phyloP scores from a whole-genome alignment of 2,329 filamentous ascomycete genomes.

The Neonectria coccinea region DNA sequence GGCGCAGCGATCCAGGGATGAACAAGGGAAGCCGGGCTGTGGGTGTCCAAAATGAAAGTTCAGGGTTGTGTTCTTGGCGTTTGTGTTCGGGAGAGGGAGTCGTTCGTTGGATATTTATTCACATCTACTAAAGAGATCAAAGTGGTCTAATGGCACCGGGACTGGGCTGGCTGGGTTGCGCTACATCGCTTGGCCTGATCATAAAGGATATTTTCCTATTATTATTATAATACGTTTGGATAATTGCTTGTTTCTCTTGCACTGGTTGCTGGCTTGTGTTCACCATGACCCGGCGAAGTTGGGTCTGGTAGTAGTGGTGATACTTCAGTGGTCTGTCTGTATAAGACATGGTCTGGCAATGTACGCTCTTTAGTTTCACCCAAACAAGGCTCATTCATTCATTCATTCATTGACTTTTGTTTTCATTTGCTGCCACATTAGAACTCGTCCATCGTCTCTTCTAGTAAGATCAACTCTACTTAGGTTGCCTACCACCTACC shows the following conservation, averaged over 20 bases:
- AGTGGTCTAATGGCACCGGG: conserved; percentile 39
- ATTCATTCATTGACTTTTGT: neutral
- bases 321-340: neutral
- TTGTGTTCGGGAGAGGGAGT: conserved; percentile 42
- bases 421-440: neutral
- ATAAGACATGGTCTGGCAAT: conserved; percentile 10
- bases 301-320: conserved; percentile 6
- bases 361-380: conserved; percentile 2
- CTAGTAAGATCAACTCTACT: conserved; percentile 11
- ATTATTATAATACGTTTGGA: conserved; percentile 26
- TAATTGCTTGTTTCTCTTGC: conserved; percentile 1
- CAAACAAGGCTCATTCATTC: neutral
- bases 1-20: conserved; percentile 3
- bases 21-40: conserved; percentile 14
- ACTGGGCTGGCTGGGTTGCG: conserved; percentile 24
- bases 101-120: conserved; percentile 40
- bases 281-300: conserved; percentile 9
- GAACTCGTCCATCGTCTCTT: conserved; percentile 26
- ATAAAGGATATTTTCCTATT: conserved; percentile 16
- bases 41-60: conserved; percentile 38
- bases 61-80: conserved; percentile 37
- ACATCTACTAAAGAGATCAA: conserved; percentile 38
- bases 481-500: neutral
- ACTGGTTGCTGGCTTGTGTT: conserved; percentile 11
- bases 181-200: conserved; percentile 22